Percentiles rank a stretch among this genome's conserved stretches.
These are phyloP conservation scores for Craterostigma plantagineum DNA, from an alignment of 257 asterid species.

Conservation along the genomic window DNA sequence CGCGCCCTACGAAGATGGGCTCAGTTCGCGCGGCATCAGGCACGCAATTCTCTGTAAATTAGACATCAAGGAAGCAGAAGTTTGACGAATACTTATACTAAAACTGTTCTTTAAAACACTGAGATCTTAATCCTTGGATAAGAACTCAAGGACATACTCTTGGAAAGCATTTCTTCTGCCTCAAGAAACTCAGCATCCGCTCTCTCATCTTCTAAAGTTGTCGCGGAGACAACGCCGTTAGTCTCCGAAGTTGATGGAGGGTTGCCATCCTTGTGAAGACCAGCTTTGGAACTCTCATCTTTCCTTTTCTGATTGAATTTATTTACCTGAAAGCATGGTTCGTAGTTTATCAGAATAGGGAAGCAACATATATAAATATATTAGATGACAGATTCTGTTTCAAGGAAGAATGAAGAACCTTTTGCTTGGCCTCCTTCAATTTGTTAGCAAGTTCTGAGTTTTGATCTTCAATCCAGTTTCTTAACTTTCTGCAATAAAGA, in stretches of 20 bases:
- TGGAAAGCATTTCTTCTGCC: slow-evolving; percentile 16
- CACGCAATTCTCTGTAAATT: too few species aligned
- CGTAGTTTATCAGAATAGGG: slow-evolving; percentile 1
- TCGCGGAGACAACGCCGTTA: slow-evolving; percentile 32
- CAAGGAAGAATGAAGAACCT: slow-evolving; percentile 12
- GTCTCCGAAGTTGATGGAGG: slow-evolving; percentile 40
- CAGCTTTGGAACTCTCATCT: slow-evolving; percentile 32
- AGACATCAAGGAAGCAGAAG: too few species aligned
- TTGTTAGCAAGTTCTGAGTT: slow-evolving; percentile 19
- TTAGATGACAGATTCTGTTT: too few species aligned
- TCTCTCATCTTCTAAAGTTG: slow-evolving; percentile 27
- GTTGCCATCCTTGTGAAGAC: slow-evolving; percentile 29
- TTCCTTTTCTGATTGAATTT: slow-evolving; percentile 42
- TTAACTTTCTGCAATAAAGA: slow-evolving; percentile 18
- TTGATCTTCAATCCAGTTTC: slow-evolving; percentile 57
- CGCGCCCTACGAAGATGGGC: slow-evolving; percentile 19
- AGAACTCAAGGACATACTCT: slow-evolving; percentile 18
- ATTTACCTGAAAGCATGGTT: slow-evolving; percentile 31
- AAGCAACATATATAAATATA: background rate
- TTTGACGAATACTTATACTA: too few species aligned
- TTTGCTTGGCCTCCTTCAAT: slow-evolving; percentile 37
- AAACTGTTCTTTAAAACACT: too few species aligned
- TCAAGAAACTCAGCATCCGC: slow-evolving; percentile 45
- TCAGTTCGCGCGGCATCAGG: slow-evolving; percentile 28
- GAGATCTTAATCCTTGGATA: too few species aligned